Conservation (phyloP, 1,284 basidiomycete species). For the Uromyces viciae-fabae region DNA sequence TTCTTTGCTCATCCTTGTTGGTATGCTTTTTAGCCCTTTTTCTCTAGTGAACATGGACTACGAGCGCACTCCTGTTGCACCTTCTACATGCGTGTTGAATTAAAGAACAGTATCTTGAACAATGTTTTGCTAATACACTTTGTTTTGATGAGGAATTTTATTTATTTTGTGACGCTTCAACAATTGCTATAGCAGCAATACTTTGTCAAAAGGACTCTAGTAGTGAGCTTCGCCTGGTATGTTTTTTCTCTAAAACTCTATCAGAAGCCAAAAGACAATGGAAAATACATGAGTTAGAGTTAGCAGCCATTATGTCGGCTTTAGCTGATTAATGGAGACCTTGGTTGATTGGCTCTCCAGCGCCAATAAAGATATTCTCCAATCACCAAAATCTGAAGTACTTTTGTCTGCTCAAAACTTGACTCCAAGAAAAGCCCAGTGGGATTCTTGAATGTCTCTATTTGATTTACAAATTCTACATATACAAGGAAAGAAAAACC, state of each 20-base stretch:
- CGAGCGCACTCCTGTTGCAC: too few relatives aligned
- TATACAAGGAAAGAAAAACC: background rate
- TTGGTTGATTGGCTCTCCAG: background rate
- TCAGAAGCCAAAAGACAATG: background rate
- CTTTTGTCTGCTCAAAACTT: background rate
- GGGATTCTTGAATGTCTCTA: background rate
- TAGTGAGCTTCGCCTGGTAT: background rate
- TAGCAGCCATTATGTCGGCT: background rate
- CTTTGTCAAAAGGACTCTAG: background rate
- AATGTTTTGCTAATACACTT: background rate
- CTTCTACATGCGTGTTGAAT: too few relatives aligned
- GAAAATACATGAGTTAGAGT: slow-evolving; percentile 2
- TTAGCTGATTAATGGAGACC: background rate
- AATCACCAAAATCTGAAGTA: background rate
- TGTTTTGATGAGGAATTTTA: background rate
- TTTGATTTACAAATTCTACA: background rate
- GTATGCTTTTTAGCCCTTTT: too few relatives aligned
- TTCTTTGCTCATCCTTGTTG: too few relatives aligned
- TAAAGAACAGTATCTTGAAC: background rate
- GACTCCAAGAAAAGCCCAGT: background rate
- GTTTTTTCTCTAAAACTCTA: background rate
- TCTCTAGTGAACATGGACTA: too few relatives aligned
- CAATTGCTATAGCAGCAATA: background rate
- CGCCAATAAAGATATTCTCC: background rate
- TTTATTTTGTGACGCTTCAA: background rate